These are phyloP conservation scores for Tuber microsphaerosporum DNA, from an alignment of 495 filamentous ascomycete species.

Conservation along the genomic window DNA sequence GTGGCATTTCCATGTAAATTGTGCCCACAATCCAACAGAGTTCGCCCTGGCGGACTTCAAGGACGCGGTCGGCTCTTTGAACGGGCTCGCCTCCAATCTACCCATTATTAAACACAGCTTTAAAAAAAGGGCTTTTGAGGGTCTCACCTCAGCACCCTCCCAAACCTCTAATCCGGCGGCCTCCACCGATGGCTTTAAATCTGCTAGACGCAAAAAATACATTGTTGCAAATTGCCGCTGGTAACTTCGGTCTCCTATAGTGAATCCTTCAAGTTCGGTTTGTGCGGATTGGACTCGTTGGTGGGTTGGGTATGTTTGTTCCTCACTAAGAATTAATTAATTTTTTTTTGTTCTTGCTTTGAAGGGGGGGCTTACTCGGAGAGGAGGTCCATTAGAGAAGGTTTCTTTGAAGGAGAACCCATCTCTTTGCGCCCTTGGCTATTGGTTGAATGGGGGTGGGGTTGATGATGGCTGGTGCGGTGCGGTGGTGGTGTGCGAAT, in stretches of 20 bases:
- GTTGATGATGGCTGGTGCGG: not conserved
- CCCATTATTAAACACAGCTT: not conserved
- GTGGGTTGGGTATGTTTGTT: constrained; percentile 10
- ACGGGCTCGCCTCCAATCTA: constrained; percentile 72
- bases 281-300: constrained; percentile 23
- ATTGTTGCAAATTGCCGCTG: constrained; percentile 94
- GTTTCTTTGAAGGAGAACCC: not conserved
- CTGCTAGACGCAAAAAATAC: constrained; percentile 86
- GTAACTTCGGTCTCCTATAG: constrained; percentile 47
- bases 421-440: not conserved
- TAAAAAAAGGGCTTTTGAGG: not conserved
- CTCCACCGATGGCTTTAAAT: constrained; percentile 78
- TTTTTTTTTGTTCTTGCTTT: not conserved
- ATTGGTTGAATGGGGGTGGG: not conserved
- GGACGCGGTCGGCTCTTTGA: constrained; percentile 68
- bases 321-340: constrained; percentile 1
- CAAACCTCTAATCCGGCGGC: constrained; percentile 65
- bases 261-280: constrained; percentile 13
- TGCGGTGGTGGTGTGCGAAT: not conserved
- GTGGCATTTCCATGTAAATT: constrained; percentile 90
- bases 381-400: not conserved
- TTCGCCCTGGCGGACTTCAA: constrained; percentile 93
- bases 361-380: not conserved
- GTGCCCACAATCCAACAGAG: constrained; percentile 94
- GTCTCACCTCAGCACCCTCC: constrained; percentile 58